These are phyloP conservation scores for Ceratobasidium sp. DNA, from an alignment of 1,284 basidiomycete species.

Conservation along the genomic window DNA sequence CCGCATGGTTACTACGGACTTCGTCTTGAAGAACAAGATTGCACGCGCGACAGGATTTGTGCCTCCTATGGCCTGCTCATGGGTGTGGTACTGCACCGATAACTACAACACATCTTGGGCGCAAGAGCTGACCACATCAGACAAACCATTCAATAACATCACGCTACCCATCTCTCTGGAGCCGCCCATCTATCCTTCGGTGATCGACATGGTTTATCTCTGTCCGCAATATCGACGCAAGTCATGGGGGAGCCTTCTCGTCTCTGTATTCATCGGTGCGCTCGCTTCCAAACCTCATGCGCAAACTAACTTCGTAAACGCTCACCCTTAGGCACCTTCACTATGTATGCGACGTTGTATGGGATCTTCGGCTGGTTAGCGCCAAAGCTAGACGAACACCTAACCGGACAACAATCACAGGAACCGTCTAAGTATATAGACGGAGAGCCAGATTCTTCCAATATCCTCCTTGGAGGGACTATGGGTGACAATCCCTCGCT, in stretches of 20 bases:
- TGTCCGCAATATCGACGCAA: constrained; percentile 18
- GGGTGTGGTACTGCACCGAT: not conserved
- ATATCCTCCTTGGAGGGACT: too few relatives aligned
- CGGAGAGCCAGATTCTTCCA: too few relatives aligned
- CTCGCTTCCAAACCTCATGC: not conserved
- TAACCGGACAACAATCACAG: too few relatives aligned
- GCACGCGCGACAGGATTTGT: too few relatives aligned
- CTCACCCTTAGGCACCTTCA: not conserved
- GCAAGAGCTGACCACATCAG: not conserved
- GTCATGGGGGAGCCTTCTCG: constrained; percentile 12
- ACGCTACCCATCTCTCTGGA: constrained; percentile 4
- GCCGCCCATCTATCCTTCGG: not conserved
- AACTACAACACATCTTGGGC: constrained; percentile 5
- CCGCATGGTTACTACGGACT: not conserved
- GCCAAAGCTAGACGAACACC: not conserved
- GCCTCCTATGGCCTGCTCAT: not conserved
- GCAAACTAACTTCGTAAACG: not conserved
- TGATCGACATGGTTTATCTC: constrained; percentile 12
- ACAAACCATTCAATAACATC: constrained; percentile 9
- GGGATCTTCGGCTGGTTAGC: not conserved
- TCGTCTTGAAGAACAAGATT: too few relatives aligned
- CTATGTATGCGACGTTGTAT: not conserved
- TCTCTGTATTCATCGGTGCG: constrained; percentile 13
- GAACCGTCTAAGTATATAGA: too few relatives aligned
- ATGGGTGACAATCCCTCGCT: too few relatives aligned